Conservation (phyloP, 1,284 basidiomycete genomes). For the Bondarzewia mesenterica region DNA sequence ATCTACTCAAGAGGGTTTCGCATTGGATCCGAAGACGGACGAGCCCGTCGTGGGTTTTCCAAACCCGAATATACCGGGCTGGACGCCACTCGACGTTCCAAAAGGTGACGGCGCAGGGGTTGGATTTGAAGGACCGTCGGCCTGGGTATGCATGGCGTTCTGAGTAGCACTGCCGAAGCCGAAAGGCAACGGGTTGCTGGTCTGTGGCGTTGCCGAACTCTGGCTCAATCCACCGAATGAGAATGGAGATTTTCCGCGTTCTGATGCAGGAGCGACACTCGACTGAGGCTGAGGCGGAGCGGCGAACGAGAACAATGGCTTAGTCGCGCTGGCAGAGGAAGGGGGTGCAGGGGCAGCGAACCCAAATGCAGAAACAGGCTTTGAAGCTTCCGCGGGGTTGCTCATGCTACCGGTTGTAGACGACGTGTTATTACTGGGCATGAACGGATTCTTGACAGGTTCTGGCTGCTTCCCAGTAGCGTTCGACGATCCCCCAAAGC, state of each 20-base stretch:
- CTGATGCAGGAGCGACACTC: too few species aligned
- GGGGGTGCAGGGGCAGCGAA: background rate
- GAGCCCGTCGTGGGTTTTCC: too few species aligned
- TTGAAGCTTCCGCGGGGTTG: background rate
- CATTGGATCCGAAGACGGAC: too few species aligned
- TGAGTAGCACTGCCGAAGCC: too few species aligned
- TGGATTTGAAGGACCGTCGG: background rate
- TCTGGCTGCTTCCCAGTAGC: background rate
- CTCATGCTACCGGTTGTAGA: too few species aligned
- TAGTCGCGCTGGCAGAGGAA: too few species aligned
- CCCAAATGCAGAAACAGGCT: background rate
- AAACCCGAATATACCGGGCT: slow-evolving; percentile 26
- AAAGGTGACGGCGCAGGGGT: slow-evolving; percentile 5
- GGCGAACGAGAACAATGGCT: too few species aligned
- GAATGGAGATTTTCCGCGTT: background rate
- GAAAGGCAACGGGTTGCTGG: too few species aligned
- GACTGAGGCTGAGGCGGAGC: too few species aligned
- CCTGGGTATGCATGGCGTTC: too few species aligned
- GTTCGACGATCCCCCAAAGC: background rate
- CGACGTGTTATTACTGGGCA: too few species aligned
- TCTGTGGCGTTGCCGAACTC: background rate
- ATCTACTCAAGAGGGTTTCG: too few species aligned
- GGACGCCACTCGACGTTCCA: slow-evolving; percentile 3
- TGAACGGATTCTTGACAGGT: background rate
- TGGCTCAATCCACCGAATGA: background rate